These are phyloP conservation scores for Zangia roseola DNA, from an alignment of 768 basidiomycete species.

Conservation along the genomic window DNA sequence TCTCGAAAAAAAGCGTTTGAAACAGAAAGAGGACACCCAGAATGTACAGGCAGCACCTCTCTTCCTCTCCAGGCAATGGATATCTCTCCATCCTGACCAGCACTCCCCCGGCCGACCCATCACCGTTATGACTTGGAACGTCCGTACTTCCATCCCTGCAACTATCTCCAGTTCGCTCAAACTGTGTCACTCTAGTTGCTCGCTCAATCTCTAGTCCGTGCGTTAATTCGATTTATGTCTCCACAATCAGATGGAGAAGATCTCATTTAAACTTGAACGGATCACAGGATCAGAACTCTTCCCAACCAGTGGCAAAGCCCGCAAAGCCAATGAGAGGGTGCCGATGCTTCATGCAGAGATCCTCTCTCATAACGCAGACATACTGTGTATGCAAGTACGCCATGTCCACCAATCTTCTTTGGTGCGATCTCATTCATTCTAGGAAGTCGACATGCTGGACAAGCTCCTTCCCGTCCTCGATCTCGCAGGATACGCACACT, in stretches of 20 bases:
- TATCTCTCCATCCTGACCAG: slow-evolving; percentile 18
- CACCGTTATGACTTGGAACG: slow-evolving; percentile 83
- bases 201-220: slow-evolving; percentile 78
- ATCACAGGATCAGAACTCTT: slow-evolving; percentile 72
- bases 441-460: slow-evolving; percentile 88
- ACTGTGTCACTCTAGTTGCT: slow-evolving; percentile 50
- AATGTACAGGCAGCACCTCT: slow-evolving; percentile 1
- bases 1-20: slow-evolving; percentile 42
- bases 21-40: slow-evolving; percentile 22
- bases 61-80: slow-evolving; percentile 36
- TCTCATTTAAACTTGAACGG: background rate
- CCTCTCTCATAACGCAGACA: slow-evolving; percentile 67
- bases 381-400: slow-evolving; percentile 82
- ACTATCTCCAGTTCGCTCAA: slow-evolving; percentile 1
- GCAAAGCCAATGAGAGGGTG: slow-evolving; percentile 71
- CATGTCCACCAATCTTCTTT: background rate
- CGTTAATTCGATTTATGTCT: slow-evolving; percentile 32
- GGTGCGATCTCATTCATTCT: slow-evolving; percentile 2
- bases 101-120: slow-evolving; percentile 24
- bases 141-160: slow-evolving; percentile 39
- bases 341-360: slow-evolving; percentile 79
- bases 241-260: background rate
- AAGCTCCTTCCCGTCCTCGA: slow-evolving; percentile 69
- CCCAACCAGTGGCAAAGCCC: slow-evolving; percentile 74
- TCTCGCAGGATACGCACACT: slow-evolving; percentile 58